phyloP scores from a whole-genome alignment of 306 rosid genomes.

The Lathyrus aphaca region DNA sequence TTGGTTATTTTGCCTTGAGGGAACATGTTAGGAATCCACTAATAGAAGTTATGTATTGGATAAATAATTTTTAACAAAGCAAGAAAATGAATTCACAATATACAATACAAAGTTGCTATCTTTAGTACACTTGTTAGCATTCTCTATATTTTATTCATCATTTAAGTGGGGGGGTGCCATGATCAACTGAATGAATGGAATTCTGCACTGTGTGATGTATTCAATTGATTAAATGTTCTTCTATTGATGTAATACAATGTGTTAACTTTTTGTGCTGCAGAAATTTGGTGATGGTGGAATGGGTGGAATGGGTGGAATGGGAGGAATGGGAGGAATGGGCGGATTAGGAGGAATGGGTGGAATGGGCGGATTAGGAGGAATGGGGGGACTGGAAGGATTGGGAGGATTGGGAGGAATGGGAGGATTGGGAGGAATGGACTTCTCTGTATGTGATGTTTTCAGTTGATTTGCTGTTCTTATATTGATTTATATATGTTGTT shows the following conservation, averaged over 20 bases:
- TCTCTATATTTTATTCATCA: conserved; percentile 50
- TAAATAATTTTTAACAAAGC: too few species aligned
- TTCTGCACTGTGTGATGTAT: not conserved
- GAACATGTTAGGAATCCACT: too few species aligned
- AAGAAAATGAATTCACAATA: too few species aligned
- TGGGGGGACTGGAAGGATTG: not conserved
- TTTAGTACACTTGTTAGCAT: too few species aligned
- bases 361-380: conserved; percentile 40
- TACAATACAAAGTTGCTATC: too few species aligned
- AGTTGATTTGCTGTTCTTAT: conserved; percentile 16
- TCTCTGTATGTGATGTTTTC: conserved; percentile 68
- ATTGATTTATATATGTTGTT: not conserved
- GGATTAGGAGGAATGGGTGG: not conserved
- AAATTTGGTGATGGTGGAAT: conserved; percentile 6
- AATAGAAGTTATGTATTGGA: too few species aligned
- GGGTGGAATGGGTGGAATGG: not conserved
- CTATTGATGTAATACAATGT: conserved; percentile 1
- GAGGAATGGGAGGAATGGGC: not conserved
- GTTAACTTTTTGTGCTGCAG: not conserved
- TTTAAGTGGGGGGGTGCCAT: conserved; percentile 65
- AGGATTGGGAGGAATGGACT: conserved; percentile 85
- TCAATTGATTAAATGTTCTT: not conserved
- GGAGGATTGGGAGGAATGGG: conserved; percentile 19
- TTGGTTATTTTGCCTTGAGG: too few species aligned
- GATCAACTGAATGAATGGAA: conserved; percentile 40